These are phyloP conservation scores for Candida sojae DNA, from an alignment of 1,139 yeast species.

Conservation along the genomic window DNA sequence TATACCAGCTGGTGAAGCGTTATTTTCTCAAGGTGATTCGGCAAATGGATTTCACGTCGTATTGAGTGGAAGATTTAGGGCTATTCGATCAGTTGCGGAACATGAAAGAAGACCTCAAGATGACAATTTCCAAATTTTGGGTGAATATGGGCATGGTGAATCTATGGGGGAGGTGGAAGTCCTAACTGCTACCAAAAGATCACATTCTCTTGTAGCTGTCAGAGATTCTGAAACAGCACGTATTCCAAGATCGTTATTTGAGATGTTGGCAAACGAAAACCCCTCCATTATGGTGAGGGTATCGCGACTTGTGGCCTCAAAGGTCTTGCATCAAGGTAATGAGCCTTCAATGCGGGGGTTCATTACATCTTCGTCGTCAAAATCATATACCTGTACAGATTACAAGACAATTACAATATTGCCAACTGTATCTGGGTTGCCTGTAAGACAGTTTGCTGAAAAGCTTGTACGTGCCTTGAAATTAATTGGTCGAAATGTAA, in stretches of 20 bases:
- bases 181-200: constrained; percentile 76
- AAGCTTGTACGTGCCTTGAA: constrained; percentile 69
- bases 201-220: constrained; percentile 78
- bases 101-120: constrained; percentile 19
- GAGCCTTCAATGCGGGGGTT: constrained; percentile 10
- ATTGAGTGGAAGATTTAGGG: constrained; percentile 84
- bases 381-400: constrained; percentile 39
- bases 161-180: constrained; percentile 96
- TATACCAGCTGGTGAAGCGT: constrained; percentile 76
- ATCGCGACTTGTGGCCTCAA: constrained; percentile 81
- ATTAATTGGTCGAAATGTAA: constrained; percentile 71
- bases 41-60: constrained; percentile 95
- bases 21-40: constrained; percentile 80
- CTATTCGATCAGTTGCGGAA: constrained; percentile 37
- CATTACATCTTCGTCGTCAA: constrained; percentile 29
- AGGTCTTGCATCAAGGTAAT: constrained; percentile 41
- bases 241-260: constrained; percentile 87
- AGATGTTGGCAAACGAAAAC: constrained; percentile 76
- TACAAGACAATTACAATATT: constrained; percentile 83
- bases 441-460: constrained; percentile 82
- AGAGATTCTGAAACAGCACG: constrained; percentile 93
- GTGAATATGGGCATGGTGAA: constrained; percentile 92
- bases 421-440: constrained; percentile 79
- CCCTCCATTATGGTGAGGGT: constrained; percentile 92
- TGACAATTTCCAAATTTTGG: constrained; percentile 46